Base-by-base conservation (phyloP, 228 moss, liverwort and hornwort genomes). In the Sphagnum magellanicum region DNA sequence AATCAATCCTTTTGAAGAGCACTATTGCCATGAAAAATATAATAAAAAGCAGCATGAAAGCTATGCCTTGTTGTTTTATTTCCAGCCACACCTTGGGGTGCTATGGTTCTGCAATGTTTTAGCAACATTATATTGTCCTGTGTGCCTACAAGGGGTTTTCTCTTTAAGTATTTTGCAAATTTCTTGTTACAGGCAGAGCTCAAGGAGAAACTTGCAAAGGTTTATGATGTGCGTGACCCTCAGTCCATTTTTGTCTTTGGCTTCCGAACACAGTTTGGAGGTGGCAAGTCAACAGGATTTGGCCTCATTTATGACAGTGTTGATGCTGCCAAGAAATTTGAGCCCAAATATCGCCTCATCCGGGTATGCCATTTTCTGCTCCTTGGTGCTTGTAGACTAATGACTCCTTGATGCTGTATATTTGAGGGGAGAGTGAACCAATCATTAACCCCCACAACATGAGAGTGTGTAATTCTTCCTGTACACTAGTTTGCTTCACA, bases 211-310 rank as follows among this genome's bases (percentile, higher is more conserved):
- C 87, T 96, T 8, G 78, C 91, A 6, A 92, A 92, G 71, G 79
- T 87, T 4, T 96, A 96, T 48, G 95, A 96, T 46, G 89, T 96
- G 7, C 84, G 89, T 15, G 95, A 92, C 63, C 51, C 84, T 48
- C 91, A 89, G 52, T 64, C 79, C 46, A 87, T 96, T 49, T 96
- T 92, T 67, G 96, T 96, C 66, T 96, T 92, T 71, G 92, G 96
- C 49, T 96, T 96, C 78, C 90, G 95, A 68, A 96, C 95, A 0
- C 91, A 96, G 53, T 96, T 96, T 69, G 93, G 95, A 83, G 95
- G 95, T 65, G 92, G 91, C 50, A 92, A 96, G 70, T 96, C 95
- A 6, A 92, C 95, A 17, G 95, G 95, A 15, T 96, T 96, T 48
- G 96, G 93, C 5, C 83, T 96, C 5, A 83, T 89, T 77, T 89